Conservation (phyloP, 768 basidiomycete species). For the Clathrus columnatus region DNA sequence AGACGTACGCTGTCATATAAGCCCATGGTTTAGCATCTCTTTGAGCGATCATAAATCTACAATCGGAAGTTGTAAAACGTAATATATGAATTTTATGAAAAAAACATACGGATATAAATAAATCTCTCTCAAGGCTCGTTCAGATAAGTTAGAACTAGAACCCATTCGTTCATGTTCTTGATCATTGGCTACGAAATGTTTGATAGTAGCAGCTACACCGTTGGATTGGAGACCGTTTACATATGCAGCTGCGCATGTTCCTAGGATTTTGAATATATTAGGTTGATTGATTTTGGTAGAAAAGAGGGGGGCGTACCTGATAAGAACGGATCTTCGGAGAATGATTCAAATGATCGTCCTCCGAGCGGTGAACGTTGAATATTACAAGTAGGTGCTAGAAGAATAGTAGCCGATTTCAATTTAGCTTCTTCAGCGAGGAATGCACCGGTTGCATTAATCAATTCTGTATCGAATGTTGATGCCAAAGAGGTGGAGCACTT, state of each 20-base stretch:
- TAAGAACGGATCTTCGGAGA: constrained; percentile 70
- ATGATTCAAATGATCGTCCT: constrained; percentile 60
- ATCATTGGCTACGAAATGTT: constrained; percentile 68
- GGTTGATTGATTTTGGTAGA: not conserved
- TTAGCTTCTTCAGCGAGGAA: constrained; percentile 68
- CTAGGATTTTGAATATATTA: constrained; percentile 20
- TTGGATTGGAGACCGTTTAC: constrained; percentile 59
- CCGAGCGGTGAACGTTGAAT: constrained; percentile 65
- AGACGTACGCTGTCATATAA: constrained; percentile 52
- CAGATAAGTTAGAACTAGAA: constrained; percentile 53
- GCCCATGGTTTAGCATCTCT: constrained; percentile 45
- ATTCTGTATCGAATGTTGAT: constrained; percentile 62
- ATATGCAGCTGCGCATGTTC: constrained; percentile 54
- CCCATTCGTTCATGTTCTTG: constrained; percentile 65
- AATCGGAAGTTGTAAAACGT: not conserved
- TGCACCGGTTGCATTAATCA: constrained; percentile 52
- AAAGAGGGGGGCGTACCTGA: constrained; percentile 23
- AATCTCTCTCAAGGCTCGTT: constrained; percentile 59
- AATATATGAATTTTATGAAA: not conserved
- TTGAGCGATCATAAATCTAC: constrained; percentile 42
- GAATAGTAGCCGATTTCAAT: constrained; percentile 54
- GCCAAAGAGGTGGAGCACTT: constrained; percentile 64
- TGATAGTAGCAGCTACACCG: constrained; percentile 62
- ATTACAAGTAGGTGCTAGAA: constrained; percentile 78
- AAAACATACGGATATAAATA: constrained; percentile 55